Evolutionary conservation across 2,329 filamentous ascomycete species (phyloP), one percentile per base, ranked within the genome.

Genomic region (Ascochyta lentis): DNA sequence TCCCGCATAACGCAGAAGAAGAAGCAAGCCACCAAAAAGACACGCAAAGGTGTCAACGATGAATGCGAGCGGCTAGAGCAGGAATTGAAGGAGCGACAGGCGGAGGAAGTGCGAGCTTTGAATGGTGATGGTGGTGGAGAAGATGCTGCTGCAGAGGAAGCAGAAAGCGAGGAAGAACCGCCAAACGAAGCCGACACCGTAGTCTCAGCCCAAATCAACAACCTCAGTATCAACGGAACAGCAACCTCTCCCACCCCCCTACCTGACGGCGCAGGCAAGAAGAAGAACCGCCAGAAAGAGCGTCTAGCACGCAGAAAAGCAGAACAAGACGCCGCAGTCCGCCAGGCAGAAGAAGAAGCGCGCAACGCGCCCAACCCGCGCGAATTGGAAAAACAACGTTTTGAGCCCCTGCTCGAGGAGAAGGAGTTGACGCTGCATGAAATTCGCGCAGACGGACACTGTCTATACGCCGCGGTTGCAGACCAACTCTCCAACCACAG

Each of bases 371-470:
- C 75, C n/a, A 69, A 77, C 47, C 71, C 69, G 23, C 73, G 74
- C 31, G 71, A 76, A 42, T 61, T 69, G 6, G 76, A 78, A 46
- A 70, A 72, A 44, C 62, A 84, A 47, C 83, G 84, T 42, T 93
- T 99, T 87, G 80, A 84, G 54, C 79, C 80, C 26, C 84, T 85
- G 37, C 89, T 97, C 72, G 77, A 80, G 49, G 79, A 81, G 40
- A 79, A 89, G 54, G 81, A 81, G 0, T 82, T 98, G 15, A 80
- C 79, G 19, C 91, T 97, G 79, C 84, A 90, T 66, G 87, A 91
- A 55, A 92, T 99, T 54, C 84, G 84, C 35, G 92, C 95, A 0
- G 94, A 99, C 76, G 95, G 95, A 0, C 95, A 99, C 78, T 99
- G 95, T 72, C 80, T 99, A 15, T 99, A 98, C 77, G 90, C 92